A percentile compares a stretch with the other conserved stretches of the same genome.
Conservation (phyloP, 164 flowering plant genomes). For the Saururus chinensis region DNA sequence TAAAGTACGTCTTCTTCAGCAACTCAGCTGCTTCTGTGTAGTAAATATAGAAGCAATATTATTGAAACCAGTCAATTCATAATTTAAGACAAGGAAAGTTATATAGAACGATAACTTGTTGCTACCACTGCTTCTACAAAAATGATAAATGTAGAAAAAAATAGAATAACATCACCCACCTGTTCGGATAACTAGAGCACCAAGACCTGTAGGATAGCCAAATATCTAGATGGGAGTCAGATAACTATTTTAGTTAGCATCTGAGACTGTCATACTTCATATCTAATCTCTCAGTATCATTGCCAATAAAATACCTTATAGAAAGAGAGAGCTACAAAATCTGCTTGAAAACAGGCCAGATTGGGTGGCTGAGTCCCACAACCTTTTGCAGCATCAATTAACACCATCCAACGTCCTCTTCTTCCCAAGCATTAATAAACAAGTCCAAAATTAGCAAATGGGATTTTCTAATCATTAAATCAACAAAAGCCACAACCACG, state of each 20-base stretch:
- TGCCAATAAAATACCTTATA: constrained; percentile 51
- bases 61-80: neutral
- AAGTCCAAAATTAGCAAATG: neutral
- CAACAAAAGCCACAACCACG: neutral
- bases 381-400: constrained; percentile 99
- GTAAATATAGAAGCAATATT: neutral
- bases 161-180: constrained; percentile 31
- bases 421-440: constrained; percentile 4
- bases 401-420: constrained; percentile 79
- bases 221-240: constrained; percentile 36
- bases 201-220: constrained; percentile 98
- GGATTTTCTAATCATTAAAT: too few relatives aligned
- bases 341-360: constrained; percentile 66
- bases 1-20: constrained; percentile 71
- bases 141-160: neutral
- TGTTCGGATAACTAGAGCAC: constrained; percentile 71
- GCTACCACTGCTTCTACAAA: neutral
- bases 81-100: too few relatives aligned
- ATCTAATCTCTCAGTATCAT: neutral
- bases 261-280: neutral
- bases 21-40: constrained; percentile 67
- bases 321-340: constrained; percentile 85
- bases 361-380: constrained; percentile 78
- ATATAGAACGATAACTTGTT: neutral
- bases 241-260: neutral